These are phyloP conservation scores for Pestalotiopsis sp. DNA, from an alignment of 2,329 filamentous ascomycete species.

Conservation along the genomic window DNA sequence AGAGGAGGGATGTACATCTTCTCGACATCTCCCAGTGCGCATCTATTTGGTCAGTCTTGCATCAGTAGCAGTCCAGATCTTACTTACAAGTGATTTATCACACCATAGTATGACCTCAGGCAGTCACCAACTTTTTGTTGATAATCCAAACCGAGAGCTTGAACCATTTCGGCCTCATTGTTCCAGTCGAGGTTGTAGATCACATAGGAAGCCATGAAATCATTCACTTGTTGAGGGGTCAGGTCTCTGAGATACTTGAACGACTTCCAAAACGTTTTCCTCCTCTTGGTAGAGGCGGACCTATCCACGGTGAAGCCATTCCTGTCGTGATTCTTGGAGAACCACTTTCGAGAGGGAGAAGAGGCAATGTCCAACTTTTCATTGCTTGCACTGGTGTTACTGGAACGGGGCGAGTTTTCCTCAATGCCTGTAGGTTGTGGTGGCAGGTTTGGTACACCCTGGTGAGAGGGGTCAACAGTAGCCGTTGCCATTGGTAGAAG, in stretches of 20 bases:
- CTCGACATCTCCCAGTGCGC: conserved; percentile 57
- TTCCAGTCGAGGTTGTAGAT: conserved; percentile 61
- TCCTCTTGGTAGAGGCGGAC: conserved; percentile 48
- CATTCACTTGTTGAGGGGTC: conserved; percentile 52
- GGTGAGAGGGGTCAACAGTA: not conserved
- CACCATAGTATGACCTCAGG: conserved; percentile 54
- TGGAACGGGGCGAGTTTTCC: conserved; percentile 15
- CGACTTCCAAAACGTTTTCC: conserved; percentile 51
- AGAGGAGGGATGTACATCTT: conserved; percentile 61
- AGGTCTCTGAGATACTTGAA: conserved; percentile 53
- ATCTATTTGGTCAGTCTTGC: conserved; percentile 8
- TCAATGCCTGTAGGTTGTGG: not conserved
- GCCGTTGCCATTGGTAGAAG: conserved; percentile 1
- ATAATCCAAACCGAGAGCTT: conserved; percentile 50
- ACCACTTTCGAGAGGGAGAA: conserved; percentile 16
- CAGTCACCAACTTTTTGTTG: conserved; percentile 53
- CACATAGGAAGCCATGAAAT: conserved; percentile 59
- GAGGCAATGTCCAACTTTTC: conserved; percentile 15
- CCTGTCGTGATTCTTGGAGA: conserved; percentile 15
- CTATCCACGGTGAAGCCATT: conserved; percentile 38
- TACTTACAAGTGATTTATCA: conserved; percentile 52
- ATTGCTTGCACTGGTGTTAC: conserved; percentile 17
- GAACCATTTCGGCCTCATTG: conserved; percentile 50
- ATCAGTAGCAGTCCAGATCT: not conserved
- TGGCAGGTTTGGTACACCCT: conserved; percentile 8